Evolutionary conservation across 2,329 filamentous ascomycete genomes (phyloP).

Genomic region (Aspergillus terreus): DNA sequence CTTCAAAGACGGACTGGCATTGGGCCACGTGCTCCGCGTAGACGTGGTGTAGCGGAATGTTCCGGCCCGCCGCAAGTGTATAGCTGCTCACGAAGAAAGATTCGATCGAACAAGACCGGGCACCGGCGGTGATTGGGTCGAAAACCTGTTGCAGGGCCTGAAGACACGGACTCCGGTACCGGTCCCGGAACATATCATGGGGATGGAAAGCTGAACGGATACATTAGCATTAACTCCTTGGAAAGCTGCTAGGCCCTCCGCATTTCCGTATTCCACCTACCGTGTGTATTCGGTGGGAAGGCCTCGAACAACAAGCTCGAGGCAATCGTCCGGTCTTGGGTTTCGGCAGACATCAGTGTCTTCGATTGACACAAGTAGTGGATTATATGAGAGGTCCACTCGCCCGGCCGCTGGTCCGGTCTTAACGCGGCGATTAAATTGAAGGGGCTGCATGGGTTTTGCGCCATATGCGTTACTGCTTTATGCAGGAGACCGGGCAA

Average conservation of each 20-base stretch:
- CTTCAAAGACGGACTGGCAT: neutral
- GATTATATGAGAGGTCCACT: neutral
- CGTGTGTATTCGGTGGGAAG: conserved; percentile 1
- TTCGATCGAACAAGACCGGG: conserved; percentile 1
- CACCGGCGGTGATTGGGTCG: neutral
- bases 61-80: conserved; percentile 1
- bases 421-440: conserved; percentile 1
- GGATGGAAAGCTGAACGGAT: conserved; percentile 2
- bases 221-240: neutral
- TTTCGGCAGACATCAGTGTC: neutral
- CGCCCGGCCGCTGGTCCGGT: neutral
- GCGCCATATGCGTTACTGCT: conserved; percentile 1
- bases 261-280: neutral
- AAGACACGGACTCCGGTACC: conserved; percentile 1
- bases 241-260: neutral
- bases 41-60: neutral
- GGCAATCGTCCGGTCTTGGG: conserved; percentile 2
- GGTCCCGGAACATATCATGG: conserved; percentile 1
- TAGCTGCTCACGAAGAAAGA: neutral
- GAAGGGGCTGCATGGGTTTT: neutral
- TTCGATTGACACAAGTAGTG: neutral
- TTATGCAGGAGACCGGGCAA: conserved; percentile 1
- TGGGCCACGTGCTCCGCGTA: neutral
- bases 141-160: neutral
- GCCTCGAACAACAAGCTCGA: conserved; percentile 2